phyloP scores from a whole-genome alignment of 768 basidiomycete genomes.

The Mycena vulgaris region DNA sequence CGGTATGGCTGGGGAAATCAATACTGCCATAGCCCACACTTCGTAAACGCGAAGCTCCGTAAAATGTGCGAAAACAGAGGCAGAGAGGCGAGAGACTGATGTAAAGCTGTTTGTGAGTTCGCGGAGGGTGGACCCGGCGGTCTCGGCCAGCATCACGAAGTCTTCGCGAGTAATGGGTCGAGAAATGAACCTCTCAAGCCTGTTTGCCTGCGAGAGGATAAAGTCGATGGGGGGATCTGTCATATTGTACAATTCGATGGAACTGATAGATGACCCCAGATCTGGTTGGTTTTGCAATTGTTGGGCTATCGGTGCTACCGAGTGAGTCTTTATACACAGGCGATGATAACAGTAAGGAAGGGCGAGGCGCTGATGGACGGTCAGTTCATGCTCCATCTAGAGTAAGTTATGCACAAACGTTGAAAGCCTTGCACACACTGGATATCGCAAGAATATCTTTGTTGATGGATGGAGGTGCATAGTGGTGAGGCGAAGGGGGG shows the following conservation, averaged over 20 bases:
- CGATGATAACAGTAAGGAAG: slow-evolving; percentile 1
- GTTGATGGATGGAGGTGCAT: background rate
- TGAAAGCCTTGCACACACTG: slow-evolving; percentile 3
- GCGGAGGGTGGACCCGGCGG: background rate
- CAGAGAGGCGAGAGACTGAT: background rate
- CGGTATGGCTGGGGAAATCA: accelerated
- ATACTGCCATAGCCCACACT: too few relatives aligned
- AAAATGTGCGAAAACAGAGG: background rate
- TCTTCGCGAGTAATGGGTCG: background rate
- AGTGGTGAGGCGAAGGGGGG: background rate
- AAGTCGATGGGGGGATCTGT: background rate
- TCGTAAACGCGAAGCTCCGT: too few relatives aligned
- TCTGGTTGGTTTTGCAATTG: background rate
- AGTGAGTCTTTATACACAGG: background rate
- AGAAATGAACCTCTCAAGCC: too few relatives aligned
- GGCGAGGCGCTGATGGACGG: background rate
- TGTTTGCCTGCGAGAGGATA: too few relatives aligned
- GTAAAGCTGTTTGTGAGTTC: background rate
- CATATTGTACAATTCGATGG: background rate
- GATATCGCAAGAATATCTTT: background rate
- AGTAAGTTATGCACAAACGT: background rate
- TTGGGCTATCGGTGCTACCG: background rate
- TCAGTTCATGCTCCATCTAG: background rate
- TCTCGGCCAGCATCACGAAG: background rate
- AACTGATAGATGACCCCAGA: background rate